Base-by-base conservation (phyloP, 768 basidiomycete species). In the Daedaleopsis nitida region DNA sequence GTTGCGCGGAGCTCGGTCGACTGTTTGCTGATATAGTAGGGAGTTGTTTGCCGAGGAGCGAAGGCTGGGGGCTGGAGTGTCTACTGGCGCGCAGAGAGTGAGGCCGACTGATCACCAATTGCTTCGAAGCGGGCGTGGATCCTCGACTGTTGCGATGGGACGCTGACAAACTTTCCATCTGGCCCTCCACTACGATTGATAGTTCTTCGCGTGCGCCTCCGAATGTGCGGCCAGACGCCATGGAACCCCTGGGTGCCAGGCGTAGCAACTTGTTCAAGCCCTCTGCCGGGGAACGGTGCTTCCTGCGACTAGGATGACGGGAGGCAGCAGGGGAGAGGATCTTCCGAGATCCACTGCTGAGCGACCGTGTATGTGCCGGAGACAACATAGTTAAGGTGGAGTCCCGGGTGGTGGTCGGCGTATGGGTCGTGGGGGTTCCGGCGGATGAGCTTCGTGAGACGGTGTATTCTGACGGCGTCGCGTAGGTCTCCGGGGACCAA, bases 401-500 rank as follows among this genome's bases (percentile, higher is more conserved):
- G n/a, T 62, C 44, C 10, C 60, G 54, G 7, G 51, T n/a, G 13
- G 42, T 45, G 16, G 52, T 54, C 12, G 57, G 47, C 12, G 52
- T 42, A 8, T 43, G 45, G n/a, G 47, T 23, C 5, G 16, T 47
- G n/a, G 57, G 60, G 17, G 55, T 59, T 11, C n/a, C 45, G 12
- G 53, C 48, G 3, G 57, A 54, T 11, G 62, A 64, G 9, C 56
- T 34, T 10, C 34, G 38, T 4, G 47, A 39, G 14, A 51, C 19
- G 32, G 60, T 45, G 51, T 54, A 57, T 16, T 60, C 58, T 9
- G 62, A 59, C 44, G 62, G 44, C 1, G 62, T 64, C 51, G 51
- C 35, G 17, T 43, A 24, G 12, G 66, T 59, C 3, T 23, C 48
- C 1, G 67, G 64, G 5, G 67, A 65, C 62, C 59, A 64, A 7